These are phyloP conservation scores for Fusarium brevicatenulatum DNA, from an alignment of 2,329 filamentous ascomycete species.

Conservation along the genomic window DNA sequence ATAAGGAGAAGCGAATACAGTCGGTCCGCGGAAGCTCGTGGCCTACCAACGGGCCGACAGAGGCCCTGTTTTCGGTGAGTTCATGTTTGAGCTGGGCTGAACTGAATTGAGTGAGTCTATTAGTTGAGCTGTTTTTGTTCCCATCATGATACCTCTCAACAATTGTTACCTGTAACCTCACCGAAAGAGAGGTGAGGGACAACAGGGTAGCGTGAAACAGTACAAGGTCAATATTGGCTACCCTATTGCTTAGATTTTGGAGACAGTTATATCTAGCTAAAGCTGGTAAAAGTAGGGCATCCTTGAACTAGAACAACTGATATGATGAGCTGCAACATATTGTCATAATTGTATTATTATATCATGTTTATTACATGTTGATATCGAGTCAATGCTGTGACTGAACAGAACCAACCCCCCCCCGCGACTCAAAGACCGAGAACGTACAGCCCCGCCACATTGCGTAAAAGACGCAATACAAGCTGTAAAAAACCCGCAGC, in stretches of 20 bases:
- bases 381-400: conserved; percentile 18
- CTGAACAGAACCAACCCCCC: conserved; percentile 2
- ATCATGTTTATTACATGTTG: conserved; percentile 9
- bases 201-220: conserved; percentile 16
- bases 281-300: neutral
- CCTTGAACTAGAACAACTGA: neutral
- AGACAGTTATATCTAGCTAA: conserved; percentile 1
- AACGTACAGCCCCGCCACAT: conserved; percentile 35
- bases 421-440: conserved; percentile 23
- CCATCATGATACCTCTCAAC: conserved; percentile 29
- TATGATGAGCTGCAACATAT: neutral
- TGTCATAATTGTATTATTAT: neutral
- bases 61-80: conserved; percentile 31
- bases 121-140: conserved; percentile 5
- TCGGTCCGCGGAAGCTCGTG: conserved; percentile 42
- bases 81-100: neutral
- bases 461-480: conserved; percentile 48
- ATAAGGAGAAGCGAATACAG: conserved; percentile 29
- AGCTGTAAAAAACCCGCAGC: conserved; percentile 37
- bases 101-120: neutral
- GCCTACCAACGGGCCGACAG: conserved; percentile 37
- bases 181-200: conserved; percentile 6
- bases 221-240: neutral
- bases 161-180: conserved; percentile 30
- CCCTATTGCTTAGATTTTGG: neutral